Base-by-base conservation (phyloP, 441 rosid species). In the Breynia disticha region DNA sequence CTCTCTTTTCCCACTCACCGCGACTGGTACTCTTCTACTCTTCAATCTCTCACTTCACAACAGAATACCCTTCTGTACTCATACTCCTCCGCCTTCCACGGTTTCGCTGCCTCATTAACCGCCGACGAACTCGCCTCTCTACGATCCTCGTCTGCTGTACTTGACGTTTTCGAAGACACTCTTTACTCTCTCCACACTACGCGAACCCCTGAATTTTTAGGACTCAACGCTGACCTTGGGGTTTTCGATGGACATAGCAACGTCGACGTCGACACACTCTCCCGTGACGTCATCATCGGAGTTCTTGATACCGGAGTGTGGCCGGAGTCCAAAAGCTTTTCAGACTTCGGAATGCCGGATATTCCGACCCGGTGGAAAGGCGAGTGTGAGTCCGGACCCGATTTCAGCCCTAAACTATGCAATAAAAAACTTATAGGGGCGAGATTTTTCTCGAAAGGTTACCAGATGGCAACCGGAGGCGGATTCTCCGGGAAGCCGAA, bases 271-370 rank as follows among this genome's bases (percentile, higher is more conserved):
- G 75, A 69, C 6, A 76, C 62, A 1, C 72, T 80, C 3, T 72
- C 84, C 4, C 54, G 55, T 16, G 78, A 72, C 48, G 93, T 90
- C 41, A 37, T 87, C 3, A 63, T 90, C 13, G 97, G 97, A 0
- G 87, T 90, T 17, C 74, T 90, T 0, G 97, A 90, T 38, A 86
- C 95, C 3, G 97, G 97, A n/a, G 82, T 90, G 5, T 86, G 91
- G 95, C 97, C 97, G 0, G 97, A 86, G 62, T 79, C 86, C 5
- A 69, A 67, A 56, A 81, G 91, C 18, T 87, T 72, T n/a, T 78
- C 76, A 50, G 95, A 84, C 43, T 19, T 72, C 0, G 83, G 75
- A 0, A 80, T 84, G 86, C 76, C 89, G 0, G 77, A 53, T 56
- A 67, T 90, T 50, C 96, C 97, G 0, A 48, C 72, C 4, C 68